These are phyloP conservation scores for Coniosporium apollinis DNA, from an alignment of 495 filamentous ascomycete species.

Conservation along the genomic window DNA sequence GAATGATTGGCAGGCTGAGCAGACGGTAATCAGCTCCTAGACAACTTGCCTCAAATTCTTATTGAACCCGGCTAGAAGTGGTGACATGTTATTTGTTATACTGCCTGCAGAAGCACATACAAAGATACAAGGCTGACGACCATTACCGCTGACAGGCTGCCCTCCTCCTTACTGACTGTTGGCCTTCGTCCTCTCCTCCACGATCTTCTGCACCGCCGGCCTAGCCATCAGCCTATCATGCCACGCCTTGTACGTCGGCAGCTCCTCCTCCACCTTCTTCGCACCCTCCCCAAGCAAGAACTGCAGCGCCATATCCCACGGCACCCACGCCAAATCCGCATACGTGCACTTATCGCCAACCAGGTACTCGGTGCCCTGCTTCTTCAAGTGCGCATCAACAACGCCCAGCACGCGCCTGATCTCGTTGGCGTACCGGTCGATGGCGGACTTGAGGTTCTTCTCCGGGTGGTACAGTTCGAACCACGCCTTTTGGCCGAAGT, in stretches of 20 bases:
- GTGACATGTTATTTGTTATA: too few relatives aligned
- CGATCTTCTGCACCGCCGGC: conserved; percentile 9
- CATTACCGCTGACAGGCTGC: too few relatives aligned
- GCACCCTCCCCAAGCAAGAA: conserved; percentile 6
- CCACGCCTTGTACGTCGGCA: conserved; percentile 10
- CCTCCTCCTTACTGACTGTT: too few relatives aligned
- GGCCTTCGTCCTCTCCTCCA: conserved; percentile 7
- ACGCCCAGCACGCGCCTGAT: conserved; percentile 26
- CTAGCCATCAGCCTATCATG: conserved; percentile 6
- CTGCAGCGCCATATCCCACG: conserved; percentile 13
- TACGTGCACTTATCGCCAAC: conserved; percentile 62
- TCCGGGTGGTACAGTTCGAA: conserved; percentile 25
- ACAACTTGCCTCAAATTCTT: too few relatives aligned
- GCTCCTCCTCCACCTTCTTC: conserved; percentile 7
- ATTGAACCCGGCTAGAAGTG: too few relatives aligned
- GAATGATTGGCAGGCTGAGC: too few relatives aligned
- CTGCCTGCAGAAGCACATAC: too few relatives aligned
- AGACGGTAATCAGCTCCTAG: too few relatives aligned
- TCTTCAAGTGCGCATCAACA: conserved; percentile 40
- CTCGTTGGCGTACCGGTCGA: conserved; percentile 30
- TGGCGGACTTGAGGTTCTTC: conserved; percentile 21
- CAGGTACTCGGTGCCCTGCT: conserved; percentile 39
- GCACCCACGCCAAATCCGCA: conserved; percentile 36
- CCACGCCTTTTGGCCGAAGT: conserved; percentile 30
- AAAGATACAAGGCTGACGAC: too few relatives aligned